Conservation (phyloP, 2,329 filamentous ascomycete genomes). For the Trichoderma sp. region DNA sequence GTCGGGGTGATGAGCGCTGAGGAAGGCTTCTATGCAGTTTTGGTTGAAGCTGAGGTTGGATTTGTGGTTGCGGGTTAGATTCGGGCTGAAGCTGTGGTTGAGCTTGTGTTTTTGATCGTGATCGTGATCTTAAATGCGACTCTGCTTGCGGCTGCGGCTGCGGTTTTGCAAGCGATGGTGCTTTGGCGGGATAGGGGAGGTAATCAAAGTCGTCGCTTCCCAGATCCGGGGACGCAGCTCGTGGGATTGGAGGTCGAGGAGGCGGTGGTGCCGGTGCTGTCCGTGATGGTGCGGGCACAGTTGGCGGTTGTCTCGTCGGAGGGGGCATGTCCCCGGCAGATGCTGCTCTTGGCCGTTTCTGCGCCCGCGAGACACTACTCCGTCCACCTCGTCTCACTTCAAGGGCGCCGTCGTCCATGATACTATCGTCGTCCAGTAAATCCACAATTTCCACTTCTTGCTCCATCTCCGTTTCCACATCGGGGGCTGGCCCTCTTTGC, state of each 20-base stretch:
- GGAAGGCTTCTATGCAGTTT: neutral
- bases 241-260: neutral
- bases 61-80: neutral
- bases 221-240: constrained; percentile 9
- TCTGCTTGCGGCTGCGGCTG: neutral
- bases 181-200: neutral
- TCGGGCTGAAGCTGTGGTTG: neutral
- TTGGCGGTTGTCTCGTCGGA: neutral
- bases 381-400: neutral
- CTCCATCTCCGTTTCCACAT: constrained; percentile 1
- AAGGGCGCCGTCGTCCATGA: constrained; percentile 11
- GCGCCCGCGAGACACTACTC: neutral
- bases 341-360: neutral
- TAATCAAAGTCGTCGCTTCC: constrained; percentile 23
- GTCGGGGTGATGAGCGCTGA: constrained; percentile 29
- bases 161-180: neutral
- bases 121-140: neutral
- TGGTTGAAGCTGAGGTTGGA: neutral
- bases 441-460: neutral
- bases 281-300: constrained; percentile 6
- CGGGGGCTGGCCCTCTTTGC: neutral
- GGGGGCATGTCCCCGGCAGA: neutral
- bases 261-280: neutral
- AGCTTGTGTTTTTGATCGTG: neutral
- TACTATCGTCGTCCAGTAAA: neutral